A percentile compares a stretch with the other conserved stretches of the same genome.
Conservation (phyloP, 768 basidiomycete species). For the Mycena maculata region DNA sequence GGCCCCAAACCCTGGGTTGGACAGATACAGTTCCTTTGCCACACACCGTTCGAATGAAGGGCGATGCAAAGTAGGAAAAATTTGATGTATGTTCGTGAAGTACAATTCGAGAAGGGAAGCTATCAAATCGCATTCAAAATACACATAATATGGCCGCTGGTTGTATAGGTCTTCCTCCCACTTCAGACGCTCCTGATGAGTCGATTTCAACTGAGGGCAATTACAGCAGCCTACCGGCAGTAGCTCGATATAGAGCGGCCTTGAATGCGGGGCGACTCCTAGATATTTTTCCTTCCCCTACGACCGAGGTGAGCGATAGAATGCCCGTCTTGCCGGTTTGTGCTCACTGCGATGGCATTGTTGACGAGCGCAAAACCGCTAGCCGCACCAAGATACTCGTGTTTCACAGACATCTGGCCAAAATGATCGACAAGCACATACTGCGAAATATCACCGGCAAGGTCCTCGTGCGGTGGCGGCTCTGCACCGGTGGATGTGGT, state of each 20-base stretch:
- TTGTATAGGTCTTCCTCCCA: conserved; percentile 28
- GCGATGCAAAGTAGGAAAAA: conserved; percentile 55
- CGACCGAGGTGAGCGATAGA: not conserved
- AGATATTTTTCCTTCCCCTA: conserved; percentile 22
- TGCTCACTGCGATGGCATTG: conserved; percentile 25
- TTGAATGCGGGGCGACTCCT: not conserved
- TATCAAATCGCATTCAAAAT: conserved; percentile 51
- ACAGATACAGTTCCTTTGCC: conserved; percentile 46
- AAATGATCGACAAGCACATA: conserved; percentile 24
- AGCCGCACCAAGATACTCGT: conserved; percentile 1
- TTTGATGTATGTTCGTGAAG: conserved; percentile 55
- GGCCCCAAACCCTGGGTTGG: conserved; percentile 55
- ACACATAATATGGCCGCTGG: conserved; percentile 34
- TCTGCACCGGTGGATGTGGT: not conserved
- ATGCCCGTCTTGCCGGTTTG: too few relatives aligned
- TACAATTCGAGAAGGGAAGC: conserved; percentile 58
- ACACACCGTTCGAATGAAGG: conserved; percentile 32
- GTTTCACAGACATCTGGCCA: not conserved
- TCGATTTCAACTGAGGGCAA: not conserved
- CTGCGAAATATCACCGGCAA: not conserved
- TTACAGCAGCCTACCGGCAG: conserved; percentile 19
- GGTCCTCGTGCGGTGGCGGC: not conserved
- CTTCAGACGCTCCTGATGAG: not conserved
- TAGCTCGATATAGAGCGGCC: conserved; percentile 11
- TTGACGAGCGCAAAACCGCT: conserved; percentile 26